Evolutionary conservation across 2,329 filamentous ascomycete species (phyloP).

Genomic region (Triangularia setosa): DNA sequence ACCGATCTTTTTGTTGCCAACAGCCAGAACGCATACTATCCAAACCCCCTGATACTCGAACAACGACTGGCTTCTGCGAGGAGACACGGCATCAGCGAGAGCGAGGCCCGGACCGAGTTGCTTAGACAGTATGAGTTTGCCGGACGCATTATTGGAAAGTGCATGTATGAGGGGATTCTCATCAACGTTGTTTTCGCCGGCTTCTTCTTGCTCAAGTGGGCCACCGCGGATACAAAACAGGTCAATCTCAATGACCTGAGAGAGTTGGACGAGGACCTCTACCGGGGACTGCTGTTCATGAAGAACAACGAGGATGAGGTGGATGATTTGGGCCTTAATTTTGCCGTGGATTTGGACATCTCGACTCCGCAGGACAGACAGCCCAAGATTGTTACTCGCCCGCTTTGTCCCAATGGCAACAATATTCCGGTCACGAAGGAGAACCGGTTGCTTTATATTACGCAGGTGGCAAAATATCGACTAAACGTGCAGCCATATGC

Average conservation of each 20-base stretch:
- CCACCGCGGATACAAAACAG: slow-evolving; percentile 68
- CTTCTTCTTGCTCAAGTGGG: slow-evolving; percentile 96
- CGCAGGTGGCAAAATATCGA: slow-evolving; percentile 82
- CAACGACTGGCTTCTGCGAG: slow-evolving; percentile 59
- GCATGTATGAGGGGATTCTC: slow-evolving; percentile 93
- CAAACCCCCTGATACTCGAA: slow-evolving; percentile 76
- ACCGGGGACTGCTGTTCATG: slow-evolving; percentile 75
- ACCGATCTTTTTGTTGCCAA: slow-evolving; percentile 71
- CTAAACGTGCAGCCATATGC: slow-evolving; percentile 72
- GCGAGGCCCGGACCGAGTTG: slow-evolving; percentile 52
- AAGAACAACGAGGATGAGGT: slow-evolving; percentile 86
- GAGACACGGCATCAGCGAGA: slow-evolving; percentile 47
- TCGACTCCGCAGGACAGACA: slow-evolving; percentile 41
- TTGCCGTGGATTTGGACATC: slow-evolving; percentile 75
- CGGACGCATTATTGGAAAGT: slow-evolving; percentile 90
- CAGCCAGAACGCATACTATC: slow-evolving; percentile 80
- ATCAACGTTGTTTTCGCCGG: slow-evolving; percentile 89
- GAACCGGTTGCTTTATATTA: slow-evolving; percentile 91
- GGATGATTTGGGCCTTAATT: slow-evolving; percentile 76
- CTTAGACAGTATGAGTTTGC: slow-evolving; percentile 83
- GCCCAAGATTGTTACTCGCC: slow-evolving; percentile 63
- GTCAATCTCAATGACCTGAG: slow-evolving; percentile 92
- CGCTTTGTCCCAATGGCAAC: slow-evolving; percentile 73
- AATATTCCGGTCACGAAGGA: slow-evolving; percentile 80
- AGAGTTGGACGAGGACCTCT: slow-evolving; percentile 86